A percentile compares a stretch with the other conserved stretches of the same genome.
These are phyloP conservation scores for Chamaenerion angustifolium DNA, from an alignment of 345 rosid genomes.

Conservation along the genomic window DNA sequence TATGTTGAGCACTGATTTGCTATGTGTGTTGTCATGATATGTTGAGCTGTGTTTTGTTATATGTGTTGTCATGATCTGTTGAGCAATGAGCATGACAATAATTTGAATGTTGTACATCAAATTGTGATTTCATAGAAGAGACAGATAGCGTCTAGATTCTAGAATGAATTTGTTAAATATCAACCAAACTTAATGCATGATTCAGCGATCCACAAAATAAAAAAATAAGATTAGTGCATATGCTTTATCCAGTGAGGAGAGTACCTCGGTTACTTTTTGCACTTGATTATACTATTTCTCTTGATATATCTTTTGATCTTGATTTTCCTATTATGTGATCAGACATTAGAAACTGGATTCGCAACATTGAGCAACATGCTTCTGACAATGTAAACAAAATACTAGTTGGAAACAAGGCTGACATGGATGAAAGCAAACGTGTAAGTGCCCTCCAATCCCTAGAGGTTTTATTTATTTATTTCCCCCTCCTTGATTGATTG, in stretches of 20 bases:
- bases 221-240: no score
- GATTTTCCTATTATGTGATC: constrained; percentile 4
- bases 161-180: no score
- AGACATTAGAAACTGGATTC: constrained; percentile 98
- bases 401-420: constrained; percentile 96
- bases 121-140: neutral
- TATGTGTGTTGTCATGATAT: neutral
- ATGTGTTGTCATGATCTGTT: neutral
- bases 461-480: no score
- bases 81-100: no score
- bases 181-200: no score
- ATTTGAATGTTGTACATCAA: neutral
- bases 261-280: neutral
- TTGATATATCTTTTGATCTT: neutral
- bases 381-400: constrained; percentile 91
- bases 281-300: neutral
- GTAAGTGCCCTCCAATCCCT: constrained; percentile 16
- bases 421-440: constrained; percentile 98
- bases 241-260: no score
- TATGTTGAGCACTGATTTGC: neutral
- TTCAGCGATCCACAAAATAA: no score
- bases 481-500: no score
- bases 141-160: no score
- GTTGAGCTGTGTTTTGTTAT: neutral
- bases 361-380: constrained; percentile 95